Evolutionary conservation across 306 rosid genomes (phyloP), one percentile per base, ranked within the genome.

Genomic region (Prunus padus): DNA sequence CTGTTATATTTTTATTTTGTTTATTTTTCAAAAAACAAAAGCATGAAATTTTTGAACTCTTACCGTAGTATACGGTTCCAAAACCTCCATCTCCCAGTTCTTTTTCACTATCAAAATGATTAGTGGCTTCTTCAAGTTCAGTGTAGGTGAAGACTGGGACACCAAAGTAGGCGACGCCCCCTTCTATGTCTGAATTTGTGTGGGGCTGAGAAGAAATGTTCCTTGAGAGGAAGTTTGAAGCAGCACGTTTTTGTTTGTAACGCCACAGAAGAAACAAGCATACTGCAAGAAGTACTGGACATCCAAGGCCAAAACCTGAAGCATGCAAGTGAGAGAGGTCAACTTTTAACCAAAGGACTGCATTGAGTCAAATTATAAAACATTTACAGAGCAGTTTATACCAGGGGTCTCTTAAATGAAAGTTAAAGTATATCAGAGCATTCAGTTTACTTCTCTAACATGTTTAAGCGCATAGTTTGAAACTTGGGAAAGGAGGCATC

Each of bases 81-180:
- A 89, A 89, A 26, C 96, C 96, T 31, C 96, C 96, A 1, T 84
- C 89, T 77, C 96, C 93, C 0, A 91, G 89, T 51, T 82, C 81
- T 69, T 28, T 85, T 18, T 73, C 75, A n/a, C 5, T 44, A 40
- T 85, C 76, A 19, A 91, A 88, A 44, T 84, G 80, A 66, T 88
- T 77, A 0, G 96, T 89, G 20, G 93, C 92, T 69, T 77, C 82
- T 77, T 79, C 82, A n/a, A 91, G 92, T 67, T 89, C 93, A 2
- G 11, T 64, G 33, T 89, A 87, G 14, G 90, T 75, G 74, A 89
- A 86, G 47, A 89, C 69, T 1, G 85, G 86, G 22, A 87, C 72
- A 11, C 84, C 84, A 67, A 75, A 86, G 81, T 65, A 84, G 72
- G 81, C 62, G 4, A 75, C 77, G 19, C 55, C 73, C 28, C 28